Percentiles rank a stretch among this genome's conserved stretches.
Conservation (phyloP, 495 filamentous ascomycete species). For the Xylaria palmicola region DNA sequence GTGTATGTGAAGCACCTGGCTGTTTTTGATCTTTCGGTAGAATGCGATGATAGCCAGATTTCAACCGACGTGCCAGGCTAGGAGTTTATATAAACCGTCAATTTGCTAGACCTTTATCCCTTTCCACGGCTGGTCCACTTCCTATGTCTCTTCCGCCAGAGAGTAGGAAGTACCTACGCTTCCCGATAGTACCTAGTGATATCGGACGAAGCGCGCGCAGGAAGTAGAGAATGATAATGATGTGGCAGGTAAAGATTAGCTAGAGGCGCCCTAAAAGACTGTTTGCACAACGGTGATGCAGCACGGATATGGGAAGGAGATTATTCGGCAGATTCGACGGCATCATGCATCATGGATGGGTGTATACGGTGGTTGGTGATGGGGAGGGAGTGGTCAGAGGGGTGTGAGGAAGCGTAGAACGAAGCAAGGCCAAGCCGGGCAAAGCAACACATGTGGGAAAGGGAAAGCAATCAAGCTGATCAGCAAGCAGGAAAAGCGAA, state of each 20-base stretch:
- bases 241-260: constrained; percentile 48
- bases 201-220: constrained; percentile 25
- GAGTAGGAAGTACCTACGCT: constrained; percentile 7
- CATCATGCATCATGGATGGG: constrained; percentile 44
- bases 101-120: background rate
- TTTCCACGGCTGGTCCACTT: constrained; percentile 10
- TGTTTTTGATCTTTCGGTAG: constrained; percentile 7
- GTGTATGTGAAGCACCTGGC: background rate
- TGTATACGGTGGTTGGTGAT: constrained; percentile 15
- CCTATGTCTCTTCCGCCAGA: constrained; percentile 14
- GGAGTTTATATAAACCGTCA: constrained; percentile 6
- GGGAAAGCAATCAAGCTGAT: constrained; percentile 6
- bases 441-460: constrained; percentile 15
- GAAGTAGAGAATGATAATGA: constrained; percentile 26
- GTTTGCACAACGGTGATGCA: constrained; percentile 45
- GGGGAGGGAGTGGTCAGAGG: constrained; percentile 11
- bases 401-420: background rate
- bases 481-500: background rate
- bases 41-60: constrained; percentile 14
- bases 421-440: background rate
- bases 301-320: constrained; percentile 36
- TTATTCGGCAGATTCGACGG: constrained; percentile 40
- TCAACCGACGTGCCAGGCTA: constrained; percentile 2
- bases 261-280: constrained; percentile 33
- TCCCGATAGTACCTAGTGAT: constrained; percentile 3